Evolutionary conservation across 495 filamentous ascomycete species (phyloP).

Genomic region (Xylaria bambusicola): DNA sequence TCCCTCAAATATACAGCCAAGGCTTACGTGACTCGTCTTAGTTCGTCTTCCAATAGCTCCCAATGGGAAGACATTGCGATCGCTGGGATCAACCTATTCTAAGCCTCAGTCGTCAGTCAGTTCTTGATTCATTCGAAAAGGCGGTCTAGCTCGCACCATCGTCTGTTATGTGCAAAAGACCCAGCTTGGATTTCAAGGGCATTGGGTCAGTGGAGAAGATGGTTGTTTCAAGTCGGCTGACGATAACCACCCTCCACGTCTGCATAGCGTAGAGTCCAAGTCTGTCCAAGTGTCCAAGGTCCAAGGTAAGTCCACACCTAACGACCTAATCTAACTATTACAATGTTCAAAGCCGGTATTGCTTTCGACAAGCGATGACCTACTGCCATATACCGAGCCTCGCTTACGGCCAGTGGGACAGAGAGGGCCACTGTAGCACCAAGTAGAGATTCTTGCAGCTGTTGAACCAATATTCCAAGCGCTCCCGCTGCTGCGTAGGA

Average conservation of each 20-base stretch:
- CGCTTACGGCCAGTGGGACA: slow-evolving; percentile 6
- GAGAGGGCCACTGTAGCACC: background rate
- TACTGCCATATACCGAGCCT: background rate
- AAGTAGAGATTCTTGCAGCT: slow-evolving; percentile 5
- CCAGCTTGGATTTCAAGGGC: slow-evolving; percentile 1
- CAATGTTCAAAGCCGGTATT: no score
- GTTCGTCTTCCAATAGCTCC: no score
- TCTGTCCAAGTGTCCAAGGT: no score
- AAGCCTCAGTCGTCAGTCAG: background rate
- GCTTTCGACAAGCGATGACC: no score
- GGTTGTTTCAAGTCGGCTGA: slow-evolving; percentile 18
- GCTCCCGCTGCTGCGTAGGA: background rate
- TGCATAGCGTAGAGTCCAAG: slow-evolving; percentile 10
- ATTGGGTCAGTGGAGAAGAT: slow-evolving; percentile 1
- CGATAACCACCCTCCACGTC: slow-evolving; percentile 6
- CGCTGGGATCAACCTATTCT: background rate
- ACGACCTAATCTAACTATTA: no score
- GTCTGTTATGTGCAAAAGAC: background rate
- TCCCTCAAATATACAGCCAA: background rate
- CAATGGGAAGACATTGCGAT: background rate
- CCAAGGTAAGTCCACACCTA: background rate
- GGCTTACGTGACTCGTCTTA: no score
- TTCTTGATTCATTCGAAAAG: background rate
- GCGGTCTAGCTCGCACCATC: slow-evolving; percentile 11
- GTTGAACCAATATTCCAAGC: slow-evolving; percentile 3